Conservation (phyloP, 1,284 basidiomycete genomes). For the Ganoderma lingzhi region DNA sequence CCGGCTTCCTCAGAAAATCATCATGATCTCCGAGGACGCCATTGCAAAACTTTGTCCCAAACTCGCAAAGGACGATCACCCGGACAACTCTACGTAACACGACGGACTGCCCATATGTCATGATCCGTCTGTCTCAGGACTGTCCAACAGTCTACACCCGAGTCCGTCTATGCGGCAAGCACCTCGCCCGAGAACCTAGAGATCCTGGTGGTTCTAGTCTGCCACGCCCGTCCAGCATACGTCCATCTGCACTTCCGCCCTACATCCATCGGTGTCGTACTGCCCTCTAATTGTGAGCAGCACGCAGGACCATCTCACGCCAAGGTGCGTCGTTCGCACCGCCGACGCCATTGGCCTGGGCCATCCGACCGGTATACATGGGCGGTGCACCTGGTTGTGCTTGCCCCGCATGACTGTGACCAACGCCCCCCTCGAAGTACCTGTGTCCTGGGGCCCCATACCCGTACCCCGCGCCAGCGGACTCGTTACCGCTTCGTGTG, state of each 20-base stretch:
- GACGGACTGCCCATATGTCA: background rate
- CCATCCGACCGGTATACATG: conserved; percentile 10
- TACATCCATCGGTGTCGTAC: background rate
- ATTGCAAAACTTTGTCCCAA: background rate
- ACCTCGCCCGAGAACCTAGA: background rate
- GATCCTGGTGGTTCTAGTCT: background rate
- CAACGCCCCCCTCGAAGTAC: background rate
- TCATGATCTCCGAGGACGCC: background rate
- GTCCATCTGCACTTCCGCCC: background rate
- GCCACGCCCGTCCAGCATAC: background rate
- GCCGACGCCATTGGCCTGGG: background rate
- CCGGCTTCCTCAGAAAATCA: background rate
- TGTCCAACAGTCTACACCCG: background rate
- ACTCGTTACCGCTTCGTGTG: conserved; percentile 20
- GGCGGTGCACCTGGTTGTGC: background rate
- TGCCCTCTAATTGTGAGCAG: conserved; percentile 15
- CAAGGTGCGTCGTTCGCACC: conserved; percentile 19
- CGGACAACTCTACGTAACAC: background rate
- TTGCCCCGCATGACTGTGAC: background rate
- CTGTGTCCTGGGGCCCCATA: background rate
- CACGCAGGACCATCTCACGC: conserved; percentile 32
- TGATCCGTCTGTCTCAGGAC: conserved; percentile 1
- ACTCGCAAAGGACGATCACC: background rate
- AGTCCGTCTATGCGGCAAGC: background rate
- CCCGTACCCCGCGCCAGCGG: background rate